These are phyloP conservation scores for Physcomitrium patens DNA, from an alignment of 225 moss, liverwort and hornwort genomes.

Conservation along the genomic window DNA sequence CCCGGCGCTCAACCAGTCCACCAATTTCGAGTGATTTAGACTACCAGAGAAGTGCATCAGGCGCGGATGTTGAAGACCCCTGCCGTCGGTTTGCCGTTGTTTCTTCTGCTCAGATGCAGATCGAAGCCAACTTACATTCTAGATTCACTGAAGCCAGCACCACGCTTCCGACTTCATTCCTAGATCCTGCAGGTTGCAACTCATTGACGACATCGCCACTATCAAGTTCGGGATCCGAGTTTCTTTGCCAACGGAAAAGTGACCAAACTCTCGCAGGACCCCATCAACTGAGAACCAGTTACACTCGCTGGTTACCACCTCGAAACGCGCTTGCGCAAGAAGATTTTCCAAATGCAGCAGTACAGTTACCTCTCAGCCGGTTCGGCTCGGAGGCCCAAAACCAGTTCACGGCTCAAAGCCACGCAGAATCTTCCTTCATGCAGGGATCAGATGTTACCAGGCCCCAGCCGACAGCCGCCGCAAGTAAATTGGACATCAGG, in stretches of 20 bases:
- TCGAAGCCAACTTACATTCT: not conserved
- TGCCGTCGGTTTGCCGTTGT: conserved; percentile 17
- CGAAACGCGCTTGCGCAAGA: conserved; percentile 21
- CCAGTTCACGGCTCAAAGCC: conserved; percentile 7
- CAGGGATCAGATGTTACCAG: conserved; percentile 11
- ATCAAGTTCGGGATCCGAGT: not conserved
- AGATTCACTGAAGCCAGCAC: not conserved
- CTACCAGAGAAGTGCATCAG: not conserved
- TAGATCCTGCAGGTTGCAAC: not conserved
- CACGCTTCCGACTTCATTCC: not conserved
- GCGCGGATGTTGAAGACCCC: conserved; percentile 18
- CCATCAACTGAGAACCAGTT: conserved; percentile 23
- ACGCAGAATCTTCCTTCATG: conserved; percentile 18
- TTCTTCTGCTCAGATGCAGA: conserved; percentile 7
- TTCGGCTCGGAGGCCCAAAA: conserved; percentile 24
- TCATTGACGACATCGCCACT: too few species aligned
- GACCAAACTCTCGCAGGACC: not conserved
- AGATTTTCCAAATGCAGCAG: conserved; percentile 17
- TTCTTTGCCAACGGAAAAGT: not conserved
- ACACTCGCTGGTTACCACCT: conserved; percentile 29
- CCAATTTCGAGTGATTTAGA: conserved; percentile 24
- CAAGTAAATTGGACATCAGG: conserved; percentile 24
- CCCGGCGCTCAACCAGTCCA: conserved; percentile 29
- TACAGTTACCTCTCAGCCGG: conserved; percentile 21
- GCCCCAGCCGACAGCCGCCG: conserved; percentile 10